Evolutionary conservation across 208 protist genomes (phyloP).

Genomic region (Leptomonas pyrrhocoris): DNA sequence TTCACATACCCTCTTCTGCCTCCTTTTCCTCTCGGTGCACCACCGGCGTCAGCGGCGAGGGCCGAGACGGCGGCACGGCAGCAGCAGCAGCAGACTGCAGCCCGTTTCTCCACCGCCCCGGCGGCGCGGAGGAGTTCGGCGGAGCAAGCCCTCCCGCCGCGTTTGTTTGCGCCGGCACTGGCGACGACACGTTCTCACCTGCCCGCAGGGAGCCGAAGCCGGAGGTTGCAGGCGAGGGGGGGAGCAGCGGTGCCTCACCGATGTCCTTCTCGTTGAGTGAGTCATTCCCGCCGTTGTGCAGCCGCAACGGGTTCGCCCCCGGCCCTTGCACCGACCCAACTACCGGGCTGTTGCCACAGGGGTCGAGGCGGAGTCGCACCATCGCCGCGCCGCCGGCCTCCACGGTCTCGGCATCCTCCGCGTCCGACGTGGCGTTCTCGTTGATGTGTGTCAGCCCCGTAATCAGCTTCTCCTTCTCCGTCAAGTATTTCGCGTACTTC

Average conservation of each 20-base stretch:
- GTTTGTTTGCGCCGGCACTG: too few relatives aligned
- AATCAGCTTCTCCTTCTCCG: conserved; percentile 46
- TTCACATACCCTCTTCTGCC: background rate
- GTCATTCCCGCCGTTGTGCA: background rate
- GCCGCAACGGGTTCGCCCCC: conserved; percentile 1
- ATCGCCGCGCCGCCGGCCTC: background rate
- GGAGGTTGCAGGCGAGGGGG: background rate
- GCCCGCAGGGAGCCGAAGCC: background rate
- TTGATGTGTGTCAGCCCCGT: conserved; percentile 18
- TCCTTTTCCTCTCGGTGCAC: conserved; percentile 24
- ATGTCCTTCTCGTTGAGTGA: background rate
- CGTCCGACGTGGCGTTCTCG: conserved; percentile 3
- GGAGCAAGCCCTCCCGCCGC: background rate
- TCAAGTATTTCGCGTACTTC: conserved; percentile 80
- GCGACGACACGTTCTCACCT: too few relatives aligned
- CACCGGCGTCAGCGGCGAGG: background rate
- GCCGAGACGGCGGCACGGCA: background rate
- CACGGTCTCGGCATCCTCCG: conserved; percentile 11
- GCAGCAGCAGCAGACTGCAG: background rate
- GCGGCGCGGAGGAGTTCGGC: background rate
- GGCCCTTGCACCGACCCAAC: conserved; percentile 3
- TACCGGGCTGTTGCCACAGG: conserved; percentile 9
- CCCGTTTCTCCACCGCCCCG: background rate
- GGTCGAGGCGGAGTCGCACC: conserved; percentile 10
- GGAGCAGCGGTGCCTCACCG: background rate